Conservation (phyloP, 495 filamentous ascomycete genomes). For the Daldinia decipiens region DNA sequence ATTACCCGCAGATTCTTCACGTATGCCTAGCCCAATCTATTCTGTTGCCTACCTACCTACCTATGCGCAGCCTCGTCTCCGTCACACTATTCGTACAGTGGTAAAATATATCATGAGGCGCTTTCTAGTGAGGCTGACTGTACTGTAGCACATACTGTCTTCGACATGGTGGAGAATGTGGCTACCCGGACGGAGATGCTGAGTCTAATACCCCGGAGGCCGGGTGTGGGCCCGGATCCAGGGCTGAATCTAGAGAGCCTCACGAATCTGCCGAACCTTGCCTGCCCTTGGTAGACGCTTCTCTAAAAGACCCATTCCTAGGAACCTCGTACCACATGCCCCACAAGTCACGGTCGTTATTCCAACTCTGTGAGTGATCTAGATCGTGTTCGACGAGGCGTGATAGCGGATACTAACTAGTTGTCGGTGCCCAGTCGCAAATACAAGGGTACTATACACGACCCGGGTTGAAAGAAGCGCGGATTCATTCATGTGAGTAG, state of each 20-base stretch:
- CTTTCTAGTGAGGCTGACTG: slow-evolving; percentile 35
- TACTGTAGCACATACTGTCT: slow-evolving; percentile 48
- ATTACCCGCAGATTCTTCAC: slow-evolving; percentile 14
- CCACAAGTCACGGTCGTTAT: slow-evolving; percentile 46
- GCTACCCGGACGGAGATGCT: slow-evolving; percentile 44
- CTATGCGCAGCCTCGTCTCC: slow-evolving; percentile 5
- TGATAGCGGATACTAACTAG: slow-evolving; percentile 26
- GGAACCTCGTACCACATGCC: slow-evolving; percentile 47
- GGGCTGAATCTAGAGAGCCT: slow-evolving; percentile 39
- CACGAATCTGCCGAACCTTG: slow-evolving; percentile 38
- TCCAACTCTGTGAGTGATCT: slow-evolving; percentile 46
- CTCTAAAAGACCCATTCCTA: slow-evolving; percentile 44
- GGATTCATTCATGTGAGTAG: slow-evolving; percentile 48
- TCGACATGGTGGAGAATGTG: slow-evolving; percentile 49
- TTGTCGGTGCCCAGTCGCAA: slow-evolving; percentile 36
- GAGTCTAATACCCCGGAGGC: slow-evolving; percentile 29
- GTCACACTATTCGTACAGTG: background rate
- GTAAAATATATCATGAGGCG: background rate
- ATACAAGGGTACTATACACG: slow-evolving; percentile 44
- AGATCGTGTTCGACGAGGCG: slow-evolving; percentile 16
- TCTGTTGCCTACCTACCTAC: slow-evolving; percentile 10
- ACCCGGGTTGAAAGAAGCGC: slow-evolving; percentile 43
- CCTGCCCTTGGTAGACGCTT: slow-evolving; percentile 33
- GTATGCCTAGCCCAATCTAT: slow-evolving; percentile 11
- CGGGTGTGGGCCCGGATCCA: slow-evolving; percentile 28